phyloP scores from a whole-genome alignment of 1,284 basidiomycete species.

The Pterula multifida region DNA sequence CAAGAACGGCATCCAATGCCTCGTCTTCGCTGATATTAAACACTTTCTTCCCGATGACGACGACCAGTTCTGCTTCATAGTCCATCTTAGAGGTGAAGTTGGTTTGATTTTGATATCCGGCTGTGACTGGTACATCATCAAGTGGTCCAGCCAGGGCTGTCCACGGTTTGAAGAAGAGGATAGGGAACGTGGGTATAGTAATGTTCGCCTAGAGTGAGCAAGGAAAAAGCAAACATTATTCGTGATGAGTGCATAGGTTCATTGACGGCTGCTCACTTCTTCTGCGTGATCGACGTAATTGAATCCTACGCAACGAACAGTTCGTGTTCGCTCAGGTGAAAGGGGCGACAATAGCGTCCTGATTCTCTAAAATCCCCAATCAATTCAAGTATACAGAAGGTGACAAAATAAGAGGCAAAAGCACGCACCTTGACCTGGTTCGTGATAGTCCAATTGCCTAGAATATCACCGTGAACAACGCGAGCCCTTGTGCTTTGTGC shows the following conservation, averaged over 20 bases:
- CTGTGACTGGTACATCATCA: conserved; percentile 23
- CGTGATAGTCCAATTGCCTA: conserved; percentile 26
- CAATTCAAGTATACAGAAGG: not conserved
- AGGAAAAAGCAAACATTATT: not conserved
- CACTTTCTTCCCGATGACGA: conserved; percentile 29
- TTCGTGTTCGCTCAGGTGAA: conserved; percentile 20
- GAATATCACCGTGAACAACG: conserved; percentile 25
- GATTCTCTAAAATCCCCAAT: conserved; percentile 17
- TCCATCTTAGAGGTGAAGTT: conserved; percentile 30
- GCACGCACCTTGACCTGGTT: conserved; percentile 20
- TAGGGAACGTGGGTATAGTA: conserved; percentile 18
- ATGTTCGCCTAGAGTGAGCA: conserved; percentile 15
- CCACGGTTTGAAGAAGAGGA: conserved; percentile 28
- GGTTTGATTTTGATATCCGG: conserved; percentile 28
- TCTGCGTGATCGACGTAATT: conserved; percentile 25
- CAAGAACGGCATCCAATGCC: conserved; percentile 31
- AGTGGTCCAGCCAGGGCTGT: conserved; percentile 27
- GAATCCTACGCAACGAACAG: conserved; percentile 25
- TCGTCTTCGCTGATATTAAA: conserved; percentile 30
- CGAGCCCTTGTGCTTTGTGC: conserved; percentile 23
- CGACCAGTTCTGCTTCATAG: conserved; percentile 32
- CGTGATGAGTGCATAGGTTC: not conserved
- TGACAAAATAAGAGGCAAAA: conserved; percentile 4
- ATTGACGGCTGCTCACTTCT: conserved; percentile 17
- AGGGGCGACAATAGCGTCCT: conserved; percentile 23